These are phyloP conservation scores for Nematocida ausubeli DNA, from an alignment of 371 early-diverging fungal species.

Conservation along the genomic window DNA sequence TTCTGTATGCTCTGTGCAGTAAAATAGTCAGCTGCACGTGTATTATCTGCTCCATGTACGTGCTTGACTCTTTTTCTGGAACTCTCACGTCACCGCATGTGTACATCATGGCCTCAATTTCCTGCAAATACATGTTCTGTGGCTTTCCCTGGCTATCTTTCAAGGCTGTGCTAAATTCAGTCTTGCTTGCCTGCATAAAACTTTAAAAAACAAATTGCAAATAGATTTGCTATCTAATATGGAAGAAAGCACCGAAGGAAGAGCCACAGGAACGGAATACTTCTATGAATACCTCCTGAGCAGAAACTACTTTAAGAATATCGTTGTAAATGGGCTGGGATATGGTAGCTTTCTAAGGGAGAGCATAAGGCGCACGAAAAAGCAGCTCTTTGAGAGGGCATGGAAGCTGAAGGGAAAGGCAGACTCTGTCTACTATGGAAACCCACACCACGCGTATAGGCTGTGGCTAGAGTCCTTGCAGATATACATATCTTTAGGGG, in stretches of 20 bases:
- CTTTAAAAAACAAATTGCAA: background rate
- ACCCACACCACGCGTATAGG: conserved; percentile 9
- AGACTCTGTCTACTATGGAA: conserved; percentile 14
- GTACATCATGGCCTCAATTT: conserved; percentile 59
- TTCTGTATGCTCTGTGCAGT: conserved; percentile 13
- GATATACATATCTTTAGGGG: background rate
- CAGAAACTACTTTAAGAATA: background rate
- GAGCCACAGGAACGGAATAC: background rate
- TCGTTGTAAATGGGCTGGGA: background rate
- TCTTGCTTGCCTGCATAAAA: conserved; percentile 3
- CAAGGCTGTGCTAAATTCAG: background rate
- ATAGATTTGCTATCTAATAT: background rate
- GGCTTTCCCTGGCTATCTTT: conserved; percentile 14
- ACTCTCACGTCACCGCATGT: conserved; percentile 52
- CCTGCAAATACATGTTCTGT: conserved; percentile 18
- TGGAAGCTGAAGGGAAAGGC: background rate
- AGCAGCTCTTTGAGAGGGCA: background rate
- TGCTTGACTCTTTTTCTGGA: conserved; percentile 38
- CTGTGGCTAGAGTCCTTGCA: conserved; percentile 38
- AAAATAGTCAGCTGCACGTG: conserved; percentile 45
- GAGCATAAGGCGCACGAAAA: too few species aligned
- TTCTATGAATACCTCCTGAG: background rate
- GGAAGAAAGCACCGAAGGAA: background rate
- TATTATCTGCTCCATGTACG: conserved; percentile 54
- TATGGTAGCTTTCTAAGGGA: background rate